Percentiles rank a stretch among this genome's conserved stretches.
Evolutionary conservation across 1,284 basidiomycete genomes (phyloP).

Genomic region (Cutaneotrichosporon dermatis): DNA sequence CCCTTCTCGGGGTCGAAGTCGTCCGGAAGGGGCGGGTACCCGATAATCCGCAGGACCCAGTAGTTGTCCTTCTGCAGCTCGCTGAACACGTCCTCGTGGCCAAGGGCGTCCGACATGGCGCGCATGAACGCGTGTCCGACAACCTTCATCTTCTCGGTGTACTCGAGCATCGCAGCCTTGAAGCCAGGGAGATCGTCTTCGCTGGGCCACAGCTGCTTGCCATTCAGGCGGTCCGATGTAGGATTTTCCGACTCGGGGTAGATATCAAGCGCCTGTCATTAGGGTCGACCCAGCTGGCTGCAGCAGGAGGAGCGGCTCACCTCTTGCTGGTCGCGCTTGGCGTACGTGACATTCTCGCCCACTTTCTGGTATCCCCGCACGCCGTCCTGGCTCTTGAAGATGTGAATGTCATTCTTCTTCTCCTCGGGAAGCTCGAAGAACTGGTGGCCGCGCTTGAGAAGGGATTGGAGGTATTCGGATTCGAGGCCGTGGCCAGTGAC

Average conservation of each 20-base stretch:
- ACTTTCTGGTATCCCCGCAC: slow-evolving; percentile 57
- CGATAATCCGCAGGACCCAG: slow-evolving; percentile 55
- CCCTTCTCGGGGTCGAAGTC: slow-evolving; percentile 58
- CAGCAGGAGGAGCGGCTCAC: not conserved
- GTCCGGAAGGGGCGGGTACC: slow-evolving; percentile 73
- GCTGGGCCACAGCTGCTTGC: not conserved
- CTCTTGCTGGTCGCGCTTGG: slow-evolving; percentile 78
- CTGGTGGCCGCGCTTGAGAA: slow-evolving; percentile 59
- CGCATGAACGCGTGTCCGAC: slow-evolving; percentile 47
- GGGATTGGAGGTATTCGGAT: not conserved
- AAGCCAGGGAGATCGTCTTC: slow-evolving; percentile 47
- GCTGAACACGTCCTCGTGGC: slow-evolving; percentile 27
- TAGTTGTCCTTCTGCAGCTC: not conserved
- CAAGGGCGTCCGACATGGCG: slow-evolving; percentile 74
- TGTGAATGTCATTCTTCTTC: slow-evolving; percentile 64
- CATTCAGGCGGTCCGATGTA: not conserved
- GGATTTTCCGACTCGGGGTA: slow-evolving; percentile 52
- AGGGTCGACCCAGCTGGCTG: too few species aligned
- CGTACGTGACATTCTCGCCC: slow-evolving; percentile 76
- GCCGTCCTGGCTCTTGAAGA: slow-evolving; percentile 53
- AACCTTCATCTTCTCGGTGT: slow-evolving; percentile 75
- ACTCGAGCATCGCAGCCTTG: slow-evolving; percentile 59
- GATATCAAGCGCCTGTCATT: slow-evolving; percentile 60
- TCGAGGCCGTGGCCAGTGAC: slow-evolving; percentile 1
- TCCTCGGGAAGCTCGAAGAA: slow-evolving; percentile 68